phyloP scores from a whole-genome alignment of 2,329 filamentous ascomycete species.

The Phialophora macrospora region DNA sequence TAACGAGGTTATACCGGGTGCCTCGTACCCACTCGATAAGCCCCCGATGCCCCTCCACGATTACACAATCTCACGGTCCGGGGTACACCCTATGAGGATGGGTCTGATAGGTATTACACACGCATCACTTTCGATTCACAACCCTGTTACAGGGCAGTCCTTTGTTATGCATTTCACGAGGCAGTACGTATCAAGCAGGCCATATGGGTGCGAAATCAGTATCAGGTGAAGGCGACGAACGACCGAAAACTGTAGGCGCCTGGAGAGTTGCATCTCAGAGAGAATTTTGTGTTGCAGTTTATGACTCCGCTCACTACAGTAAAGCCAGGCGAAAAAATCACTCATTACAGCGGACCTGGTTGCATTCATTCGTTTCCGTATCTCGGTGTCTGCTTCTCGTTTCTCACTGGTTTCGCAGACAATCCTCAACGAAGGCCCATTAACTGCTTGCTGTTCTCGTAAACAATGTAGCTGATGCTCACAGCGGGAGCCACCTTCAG shows the following conservation, averaged over 20 bases:
- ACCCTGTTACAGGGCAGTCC: background rate
- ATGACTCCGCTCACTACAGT: background rate
- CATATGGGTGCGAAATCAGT: background rate
- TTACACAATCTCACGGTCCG: background rate
- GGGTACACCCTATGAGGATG: background rate
- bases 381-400: background rate
- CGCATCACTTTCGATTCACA: background rate
- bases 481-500: conserved; percentile 95
- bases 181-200: background rate
- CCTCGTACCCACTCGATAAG: background rate
- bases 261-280: background rate
- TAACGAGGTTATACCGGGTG: background rate
- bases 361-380: background rate
- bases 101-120: background rate
- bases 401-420: background rate
- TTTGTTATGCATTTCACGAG: background rate
- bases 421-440: conserved; percentile 54
- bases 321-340: background rate
- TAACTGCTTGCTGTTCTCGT: conserved; percentile 83
- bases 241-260: too few relatives aligned
- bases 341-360: background rate
- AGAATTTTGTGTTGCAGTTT: background rate
- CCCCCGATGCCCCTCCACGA: background rate
- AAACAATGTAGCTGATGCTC: conserved; percentile 92
- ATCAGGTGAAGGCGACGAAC: background rate